A percentile compares a stretch with the other conserved stretches of the same genome.
phyloP scores from a whole-genome alignment of 176 grass and related monocot species.

The Dactylis glomerata region DNA sequence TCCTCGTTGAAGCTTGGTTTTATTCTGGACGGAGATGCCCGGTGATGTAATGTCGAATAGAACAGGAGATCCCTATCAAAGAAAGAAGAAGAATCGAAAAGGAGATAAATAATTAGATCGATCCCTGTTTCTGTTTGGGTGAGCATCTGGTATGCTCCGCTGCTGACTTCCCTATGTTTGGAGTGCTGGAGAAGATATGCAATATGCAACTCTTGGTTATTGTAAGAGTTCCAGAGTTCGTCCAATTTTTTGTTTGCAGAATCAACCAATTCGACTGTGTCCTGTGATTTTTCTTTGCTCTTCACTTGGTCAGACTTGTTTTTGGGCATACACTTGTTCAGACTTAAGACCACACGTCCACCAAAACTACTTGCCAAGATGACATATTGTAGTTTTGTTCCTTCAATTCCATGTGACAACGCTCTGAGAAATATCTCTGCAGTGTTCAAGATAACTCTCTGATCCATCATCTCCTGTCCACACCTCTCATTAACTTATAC shows the following conservation, averaged over 20 bases:
- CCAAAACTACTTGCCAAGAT: not conserved
- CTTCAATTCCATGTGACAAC: not conserved
- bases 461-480: not conserved
- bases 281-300: not conserved
- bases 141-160: not conserved
- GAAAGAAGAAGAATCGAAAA: no score
- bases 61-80: not conserved
- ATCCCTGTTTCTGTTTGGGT: not conserved
- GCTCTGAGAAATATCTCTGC: no score
- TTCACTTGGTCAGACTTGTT: not conserved
- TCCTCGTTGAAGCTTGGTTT: not conserved
- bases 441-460: not conserved
- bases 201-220: not conserved
- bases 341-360: not conserved
- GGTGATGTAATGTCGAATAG: slow-evolving; percentile 1
- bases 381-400: not conserved
- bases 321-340: not conserved
- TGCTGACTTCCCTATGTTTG: slow-evolving; percentile 1
- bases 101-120: no score
- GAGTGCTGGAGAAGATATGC: not conserved
- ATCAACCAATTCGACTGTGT: not conserved
- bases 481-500: not conserved
- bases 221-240: not conserved
- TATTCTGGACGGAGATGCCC: not conserved
- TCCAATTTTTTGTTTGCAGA: not conserved